Conservation (phyloP, 768 basidiomycete genomes). For the Lactarius evosmus region DNA sequence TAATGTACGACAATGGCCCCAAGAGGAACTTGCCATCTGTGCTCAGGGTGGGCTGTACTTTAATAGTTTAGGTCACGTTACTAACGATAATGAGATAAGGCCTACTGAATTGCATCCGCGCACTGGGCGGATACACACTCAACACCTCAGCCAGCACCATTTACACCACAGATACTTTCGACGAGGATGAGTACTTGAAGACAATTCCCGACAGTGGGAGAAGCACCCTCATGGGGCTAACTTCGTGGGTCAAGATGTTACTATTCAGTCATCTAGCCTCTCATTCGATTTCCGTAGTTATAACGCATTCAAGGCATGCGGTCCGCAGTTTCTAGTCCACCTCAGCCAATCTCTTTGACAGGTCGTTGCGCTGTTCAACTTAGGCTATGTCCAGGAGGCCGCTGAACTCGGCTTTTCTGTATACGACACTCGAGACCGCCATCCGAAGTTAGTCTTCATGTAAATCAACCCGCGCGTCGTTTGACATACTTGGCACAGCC, state of each 20-base stretch:
- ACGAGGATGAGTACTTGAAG: constrained; percentile 51
- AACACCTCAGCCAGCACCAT: constrained; percentile 47
- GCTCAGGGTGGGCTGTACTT: constrained; percentile 45
- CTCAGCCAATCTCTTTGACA: constrained; percentile 30
- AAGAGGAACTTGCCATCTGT: constrained; percentile 50
- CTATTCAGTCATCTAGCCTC: background rate
- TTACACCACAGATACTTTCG: constrained; percentile 60
- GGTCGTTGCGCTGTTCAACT: constrained; percentile 62
- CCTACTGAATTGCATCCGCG: constrained; percentile 61
- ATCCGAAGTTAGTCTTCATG: constrained; percentile 53
- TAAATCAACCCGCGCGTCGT: background rate
- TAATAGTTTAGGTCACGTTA: background rate
- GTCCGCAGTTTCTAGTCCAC: background rate
- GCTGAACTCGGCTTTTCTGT: constrained; percentile 60
- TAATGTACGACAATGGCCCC: constrained; percentile 55
- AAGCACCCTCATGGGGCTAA: constrained; percentile 51
- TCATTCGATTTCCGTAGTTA: constrained; percentile 43
- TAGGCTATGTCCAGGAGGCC: constrained; percentile 57
- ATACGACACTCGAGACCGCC: constrained; percentile 53
- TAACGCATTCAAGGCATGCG: constrained; percentile 56
- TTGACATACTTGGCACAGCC: constrained; percentile 39
- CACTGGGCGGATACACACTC: constrained; percentile 57
- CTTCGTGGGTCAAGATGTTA: constrained; percentile 45
- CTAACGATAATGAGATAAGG: constrained; percentile 35
- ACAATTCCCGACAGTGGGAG: constrained; percentile 45